Conservation (phyloP, 2,329 filamentous ascomycete genomes). For the Clarireedia paspali region DNA sequence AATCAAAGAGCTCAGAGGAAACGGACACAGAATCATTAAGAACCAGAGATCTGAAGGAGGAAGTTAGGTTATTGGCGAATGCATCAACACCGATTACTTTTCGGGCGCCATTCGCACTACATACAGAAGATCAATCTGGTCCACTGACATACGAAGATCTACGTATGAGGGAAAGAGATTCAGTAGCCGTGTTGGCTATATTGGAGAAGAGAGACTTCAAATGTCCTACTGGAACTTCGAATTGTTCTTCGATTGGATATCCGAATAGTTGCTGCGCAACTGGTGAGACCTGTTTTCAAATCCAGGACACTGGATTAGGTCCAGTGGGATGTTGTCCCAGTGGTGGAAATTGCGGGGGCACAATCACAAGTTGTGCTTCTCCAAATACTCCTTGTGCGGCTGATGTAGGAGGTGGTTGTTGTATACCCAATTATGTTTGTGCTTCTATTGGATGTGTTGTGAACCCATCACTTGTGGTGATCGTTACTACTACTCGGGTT, state of each 20-base stretch:
- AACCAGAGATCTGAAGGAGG: constrained; percentile 19
- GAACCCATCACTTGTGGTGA: constrained; percentile 16
- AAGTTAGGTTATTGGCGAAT: constrained; percentile 20
- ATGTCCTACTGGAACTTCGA: constrained; percentile 59
- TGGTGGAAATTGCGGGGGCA: constrained; percentile 55
- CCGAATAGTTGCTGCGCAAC: constrained; percentile 66
- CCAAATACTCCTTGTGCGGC: constrained; percentile 59
- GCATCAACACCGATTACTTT: constrained; percentile 28
- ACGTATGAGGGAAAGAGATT: constrained; percentile 11
- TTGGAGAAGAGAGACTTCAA: constrained; percentile 51
- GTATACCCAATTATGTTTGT: constrained; percentile 64
- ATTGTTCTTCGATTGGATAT: constrained; percentile 55
- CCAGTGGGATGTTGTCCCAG: constrained; percentile 68
- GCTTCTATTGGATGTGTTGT: constrained; percentile 58
- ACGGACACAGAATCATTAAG: constrained; percentile 3
- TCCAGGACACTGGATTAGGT: constrained; percentile 55
- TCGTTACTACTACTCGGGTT: constrained; percentile 16
- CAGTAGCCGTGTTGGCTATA: constrained; percentile 36
- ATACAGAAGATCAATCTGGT: constrained; percentile 29
- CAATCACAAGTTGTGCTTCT: constrained; percentile 51
- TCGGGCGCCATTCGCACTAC: constrained; percentile 44
- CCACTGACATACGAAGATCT: constrained; percentile 9
- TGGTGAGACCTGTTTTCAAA: constrained; percentile 57
- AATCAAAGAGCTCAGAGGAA: constrained; percentile 3
- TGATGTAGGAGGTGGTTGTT: constrained; percentile 65